Base-by-base conservation (phyloP, 495 filamentous ascomycete genomes). In the Penicillium lagena region DNA sequence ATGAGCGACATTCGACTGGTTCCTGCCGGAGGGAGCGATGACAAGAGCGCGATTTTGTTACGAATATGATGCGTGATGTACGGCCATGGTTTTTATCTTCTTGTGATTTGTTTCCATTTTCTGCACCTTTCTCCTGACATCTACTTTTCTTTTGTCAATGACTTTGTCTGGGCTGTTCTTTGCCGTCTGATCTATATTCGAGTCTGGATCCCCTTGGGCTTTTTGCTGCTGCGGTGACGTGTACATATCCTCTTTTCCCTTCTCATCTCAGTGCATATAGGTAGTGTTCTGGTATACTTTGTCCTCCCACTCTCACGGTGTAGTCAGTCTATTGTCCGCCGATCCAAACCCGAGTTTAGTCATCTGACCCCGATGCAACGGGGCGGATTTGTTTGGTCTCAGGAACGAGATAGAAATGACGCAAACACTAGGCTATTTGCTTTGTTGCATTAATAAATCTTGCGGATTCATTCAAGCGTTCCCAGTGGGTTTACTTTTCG, bases 31-130 rank as follows among this genome's bases (percentile, higher is more conserved):
- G 47, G 46, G 37, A 37, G 46, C 37, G 48, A 53, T 42, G 43
- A 42, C 49, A 37, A 33, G 39, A 32, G 31, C 53, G 53, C 35
- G 49, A 46, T 57, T 22, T 22, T 22, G 46, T 58, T 56, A 56
- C 55, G 53, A 50, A 52, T 56, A 49, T 49, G 52, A 55, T 55
- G 58, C 44, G 54, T 55, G 41, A 58, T 58, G 55, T 55, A 55
- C 43, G 55, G 46, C 22, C 55, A 60, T 55, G 64, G 46, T 45
- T 43, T 60, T 43, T 45, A 46, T 51, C 50, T 57, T 37, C 49
- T 34, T 46, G 28, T 56, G 12, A 43, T 45, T 47, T 45, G 49
- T 41, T 37, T 50, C 11, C 22, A 22, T 51, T 48, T 30, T 40
- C 32, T 34, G 28, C 46, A 40, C 35, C 13, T 42, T 40, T 50